A percentile compares a stretch with the other conserved stretches of the same genome.
Conservation (phyloP, 345 rosid species). For the Heritiera littoralis region DNA sequence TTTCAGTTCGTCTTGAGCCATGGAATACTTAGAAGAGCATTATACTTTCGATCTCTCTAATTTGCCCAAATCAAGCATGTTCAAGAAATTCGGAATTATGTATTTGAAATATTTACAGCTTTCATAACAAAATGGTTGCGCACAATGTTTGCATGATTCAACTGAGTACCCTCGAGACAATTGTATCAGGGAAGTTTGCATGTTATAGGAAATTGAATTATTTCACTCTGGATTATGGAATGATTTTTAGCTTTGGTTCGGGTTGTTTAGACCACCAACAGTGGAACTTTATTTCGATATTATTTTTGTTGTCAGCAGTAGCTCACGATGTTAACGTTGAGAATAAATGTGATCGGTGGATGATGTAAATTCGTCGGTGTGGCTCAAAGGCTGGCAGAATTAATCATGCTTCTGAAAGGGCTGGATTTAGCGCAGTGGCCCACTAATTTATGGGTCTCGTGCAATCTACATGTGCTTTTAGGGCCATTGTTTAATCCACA, state of each 20-base stretch:
- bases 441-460: not conserved
- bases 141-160: not conserved
- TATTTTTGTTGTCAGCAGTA: not conserved
- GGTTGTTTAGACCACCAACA: not conserved
- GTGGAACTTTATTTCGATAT: not conserved
- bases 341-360: not conserved
- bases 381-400: too few species aligned
- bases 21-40: conserved; percentile 26
- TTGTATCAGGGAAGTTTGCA: not conserved
- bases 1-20: conserved; percentile 7
- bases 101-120: conserved; percentile 1
- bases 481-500: not conserved
- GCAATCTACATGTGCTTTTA: not conserved
- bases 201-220: not conserved
- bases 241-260: not conserved
- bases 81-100: not conserved
- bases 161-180: too few species aligned
- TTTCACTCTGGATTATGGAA: not conserved
- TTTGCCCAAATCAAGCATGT: not conserved
- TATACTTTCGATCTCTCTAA: not conserved
- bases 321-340: not conserved
- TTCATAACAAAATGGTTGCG: not conserved
- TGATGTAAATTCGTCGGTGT: not conserved
- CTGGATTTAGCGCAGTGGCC: too few species aligned
- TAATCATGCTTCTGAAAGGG: too few species aligned